Percentiles rank a stretch among this genome's conserved stretches.
phyloP scores from a whole-genome alignment of 2,329 filamentous ascomycete genomes.

The Fusarium verticillioides region DNA sequence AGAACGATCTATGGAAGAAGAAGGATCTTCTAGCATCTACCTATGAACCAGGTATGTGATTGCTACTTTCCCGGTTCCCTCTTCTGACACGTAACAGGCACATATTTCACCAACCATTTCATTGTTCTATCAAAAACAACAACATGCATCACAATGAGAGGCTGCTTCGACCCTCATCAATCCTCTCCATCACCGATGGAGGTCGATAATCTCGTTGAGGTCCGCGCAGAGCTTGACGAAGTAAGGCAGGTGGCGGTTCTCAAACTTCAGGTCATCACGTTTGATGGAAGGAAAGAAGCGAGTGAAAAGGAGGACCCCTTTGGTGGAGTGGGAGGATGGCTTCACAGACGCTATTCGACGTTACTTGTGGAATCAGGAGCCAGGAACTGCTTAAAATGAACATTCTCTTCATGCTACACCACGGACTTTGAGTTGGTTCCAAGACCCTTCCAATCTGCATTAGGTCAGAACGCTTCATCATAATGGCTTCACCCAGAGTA shows the following conservation, averaged over 20 bases:
- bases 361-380: constrained; percentile 38
- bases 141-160: constrained; percentile 21
- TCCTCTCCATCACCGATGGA: background rate
- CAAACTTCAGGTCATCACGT: constrained; percentile 18
- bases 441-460: too few relatives aligned
- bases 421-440: background rate
- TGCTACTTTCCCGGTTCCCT: rapidly evolving
- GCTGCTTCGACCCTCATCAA: constrained; percentile 28
- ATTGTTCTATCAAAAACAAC: constrained; percentile 23
- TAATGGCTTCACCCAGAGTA: rapidly evolving
- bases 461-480: too few relatives aligned
- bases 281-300: constrained; percentile 26
- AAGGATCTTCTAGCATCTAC: constrained; percentile 23
- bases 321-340: constrained; percentile 29
- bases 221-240: constrained; percentile 7
- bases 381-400: constrained; percentile 12
- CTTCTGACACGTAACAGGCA: background rate
- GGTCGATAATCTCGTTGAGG: constrained; percentile 33
- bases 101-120: constrained; percentile 37
- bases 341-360: constrained; percentile 30
- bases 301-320: constrained; percentile 27
- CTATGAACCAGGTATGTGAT: constrained; percentile 32
- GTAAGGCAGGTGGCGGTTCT: background rate
- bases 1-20: constrained; percentile 32
- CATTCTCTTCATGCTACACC: background rate